Evolutionary conservation across 1,139 yeast genomes (phyloP), one percentile per base, ranked within the genome.

Genomic region (Magnusiomyces magnusii): DNA sequence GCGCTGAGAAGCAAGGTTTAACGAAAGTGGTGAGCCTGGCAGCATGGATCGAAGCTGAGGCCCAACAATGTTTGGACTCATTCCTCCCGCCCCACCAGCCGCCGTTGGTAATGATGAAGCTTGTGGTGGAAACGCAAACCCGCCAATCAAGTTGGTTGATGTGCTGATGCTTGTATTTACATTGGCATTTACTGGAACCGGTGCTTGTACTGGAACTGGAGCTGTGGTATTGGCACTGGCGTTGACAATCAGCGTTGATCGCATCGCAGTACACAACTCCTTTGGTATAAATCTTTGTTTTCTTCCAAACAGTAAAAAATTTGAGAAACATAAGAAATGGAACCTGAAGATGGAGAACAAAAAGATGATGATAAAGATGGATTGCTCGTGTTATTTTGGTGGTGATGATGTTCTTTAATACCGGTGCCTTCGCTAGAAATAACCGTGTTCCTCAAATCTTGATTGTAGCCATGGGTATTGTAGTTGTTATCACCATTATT

Each of bases 301-400:
- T 58, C 57, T 57, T 72, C 75, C 27, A 72, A 59, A 15, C 65
- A 53, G 17, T 60, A 60, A 61, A 69, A 70, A 2, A 71, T 63
- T 25, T 64, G 67, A 28, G 66, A 66, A 36, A 65, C 57, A 19
- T 17, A n/a, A 10, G 44, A 39, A 39, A 39, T 10, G 17, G 44
- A n/a, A n/a, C n/a, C n/a, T n/a, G n/a, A n/a, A n/a, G n/a, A n/a
- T n/a, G n/a, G n/a, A n/a, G n/a, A n/a, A n/a, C n/a, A n/a, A n/a
- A n/a, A n/a, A n/a, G n/a, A n/a, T n/a, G n/a, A n/a, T n/a, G n/a
- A n/a, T n/a, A n/a, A n/a, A n/a, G n/a, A n/a, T n/a, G n/a, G n/a
- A n/a, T n/a, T n/a, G n/a, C n/a, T n/a, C n/a, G n/a, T n/a, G n/a
- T n/a, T n/a, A n/a, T n/a, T n/a, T n/a, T n/a, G n/a, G n/a, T n/a